Evolutionary conservation across 805 yeast species (phyloP), one percentile per base, ranked within the genome.

Genomic region (Kuraishia piskuri): DNA sequence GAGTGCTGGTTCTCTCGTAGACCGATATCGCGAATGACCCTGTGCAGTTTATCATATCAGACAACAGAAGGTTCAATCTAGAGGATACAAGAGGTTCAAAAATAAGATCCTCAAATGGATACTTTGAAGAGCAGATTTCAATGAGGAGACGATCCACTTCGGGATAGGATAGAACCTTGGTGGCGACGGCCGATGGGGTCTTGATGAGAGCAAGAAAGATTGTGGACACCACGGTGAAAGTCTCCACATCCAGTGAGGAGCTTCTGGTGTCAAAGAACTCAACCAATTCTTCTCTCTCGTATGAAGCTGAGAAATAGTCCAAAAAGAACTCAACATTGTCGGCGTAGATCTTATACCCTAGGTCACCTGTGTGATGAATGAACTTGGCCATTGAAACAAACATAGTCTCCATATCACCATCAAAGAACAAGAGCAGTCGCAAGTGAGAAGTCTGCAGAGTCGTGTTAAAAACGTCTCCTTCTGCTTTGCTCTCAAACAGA

Each of bases 381-480:
- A 79, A 77, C 31, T 66, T 67, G 20, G 68, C 68, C 21, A 81
- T 63, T 46, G 71, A 65, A 21, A 66, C 59, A 21, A 61, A 55
- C 37, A 76, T 59, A 3, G 58, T 51, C 9, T 62, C 55, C 1
- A 61, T 57, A 7, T 65, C 55, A 0, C 67, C 57, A 46, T 75
- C 64, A 46, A 76, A 64, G 57, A 72, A 69, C 17, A 76, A 63
- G 31, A 83, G 54, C 7, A 80, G 60, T 52, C 72, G 70, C 52
- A 86, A 62, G 55, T 76, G 74, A 36, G 82, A 64, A 0, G 84
- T 75, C 58, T 84, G 89, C 9, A 74, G 57, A 2, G 78, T 64
- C 0, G 64, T 73, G 53, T 79, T 76, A 54, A 75, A 77, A 4
- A 90, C 65, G 2, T 72, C 78, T 21, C 71, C 68, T 52, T 70